phyloP scores from a whole-genome alignment of 1,284 basidiomycete genomes.

The Ganoderma lingzhi region DNA sequence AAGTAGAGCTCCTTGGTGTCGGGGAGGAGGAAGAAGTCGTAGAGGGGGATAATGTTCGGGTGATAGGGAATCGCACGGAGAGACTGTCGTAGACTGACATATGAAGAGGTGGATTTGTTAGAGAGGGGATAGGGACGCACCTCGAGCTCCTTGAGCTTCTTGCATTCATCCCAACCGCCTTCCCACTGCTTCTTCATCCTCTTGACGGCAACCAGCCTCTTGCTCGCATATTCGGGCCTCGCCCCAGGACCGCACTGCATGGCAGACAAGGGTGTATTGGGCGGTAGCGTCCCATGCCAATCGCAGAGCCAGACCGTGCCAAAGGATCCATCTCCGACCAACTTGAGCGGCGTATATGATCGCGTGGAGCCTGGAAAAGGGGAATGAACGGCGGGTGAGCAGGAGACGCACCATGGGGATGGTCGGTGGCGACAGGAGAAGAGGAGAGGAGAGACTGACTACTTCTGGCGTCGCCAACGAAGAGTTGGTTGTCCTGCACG shows the following conservation, averaged over 20 bases:
- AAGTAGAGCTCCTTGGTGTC: conserved; percentile 96
- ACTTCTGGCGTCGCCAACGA: conserved; percentile 74
- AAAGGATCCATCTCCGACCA: conserved; percentile 95
- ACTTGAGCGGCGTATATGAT: conserved; percentile 75
- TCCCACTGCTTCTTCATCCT: conserved; percentile 98
- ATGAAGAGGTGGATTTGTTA: conserved; percentile 25
- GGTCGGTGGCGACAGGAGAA: conserved; percentile 28
- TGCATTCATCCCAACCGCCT: conserved; percentile 97
- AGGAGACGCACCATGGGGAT: conserved; percentile 18
- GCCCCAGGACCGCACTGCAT: conserved; percentile 93
- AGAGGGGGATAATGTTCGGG: conserved; percentile 97
- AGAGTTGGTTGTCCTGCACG: conserved; percentile 68
- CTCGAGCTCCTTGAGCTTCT: conserved; percentile 95
- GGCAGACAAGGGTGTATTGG: conserved; percentile 86
- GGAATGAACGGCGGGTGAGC: conserved; percentile 25
- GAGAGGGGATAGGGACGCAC: conserved; percentile 55
- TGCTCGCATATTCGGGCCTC: conserved; percentile 93
- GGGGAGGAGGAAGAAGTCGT: conserved; percentile 98
- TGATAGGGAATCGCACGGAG: conserved; percentile 94
- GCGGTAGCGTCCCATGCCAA: conserved; percentile 96
- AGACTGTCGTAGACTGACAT: conserved; percentile 63
- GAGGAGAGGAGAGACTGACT: conserved; percentile 55
- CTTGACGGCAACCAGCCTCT: conserved; percentile 96
- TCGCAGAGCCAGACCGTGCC: conserved; percentile 99
- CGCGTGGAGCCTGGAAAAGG: conserved; percentile 46